These are phyloP conservation scores for Coemansia sp. DNA, from an alignment of 192 early-diverging fungal genomes.

Conservation along the genomic window DNA sequence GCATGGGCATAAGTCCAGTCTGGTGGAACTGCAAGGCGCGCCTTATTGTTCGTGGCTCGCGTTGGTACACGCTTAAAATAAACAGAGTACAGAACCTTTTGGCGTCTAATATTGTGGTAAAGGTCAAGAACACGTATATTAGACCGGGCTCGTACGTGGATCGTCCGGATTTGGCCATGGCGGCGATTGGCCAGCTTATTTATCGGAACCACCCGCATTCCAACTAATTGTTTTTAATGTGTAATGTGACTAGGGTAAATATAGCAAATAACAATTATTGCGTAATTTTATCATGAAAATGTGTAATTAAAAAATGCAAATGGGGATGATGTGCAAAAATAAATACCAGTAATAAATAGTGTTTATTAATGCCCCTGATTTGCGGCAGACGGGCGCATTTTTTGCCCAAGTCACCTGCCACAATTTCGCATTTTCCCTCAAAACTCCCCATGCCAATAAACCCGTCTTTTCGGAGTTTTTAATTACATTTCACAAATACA, in stretches of 20 bases:
- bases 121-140: constrained; percentile 8
- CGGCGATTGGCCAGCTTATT: constrained; percentile 13
- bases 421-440: no score
- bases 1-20: constrained; percentile 10
- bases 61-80: neutral
- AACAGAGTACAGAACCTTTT: constrained; percentile 13
- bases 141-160: constrained; percentile 21
- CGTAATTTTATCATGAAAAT: neutral
- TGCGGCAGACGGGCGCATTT: no score
- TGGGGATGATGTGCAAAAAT: neutral
- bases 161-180: constrained; percentile 14
- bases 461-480: no score
- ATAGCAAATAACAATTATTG: neutral
- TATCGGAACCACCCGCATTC: neutral
- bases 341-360: neutral
- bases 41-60: neutral
- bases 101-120: constrained; percentile 19
- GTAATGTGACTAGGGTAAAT: neutral
- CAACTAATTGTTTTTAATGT: neutral
- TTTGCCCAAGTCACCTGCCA: no score
- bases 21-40: constrained; percentile 31
- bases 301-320: neutral
- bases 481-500: no score
- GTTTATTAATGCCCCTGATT: no score
- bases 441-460: no score